Percentiles rank a stretch among this genome's conserved stretches.
Evolutionary conservation across 257 asterid species (phyloP).

Genomic region (Petunia axillaris): DNA sequence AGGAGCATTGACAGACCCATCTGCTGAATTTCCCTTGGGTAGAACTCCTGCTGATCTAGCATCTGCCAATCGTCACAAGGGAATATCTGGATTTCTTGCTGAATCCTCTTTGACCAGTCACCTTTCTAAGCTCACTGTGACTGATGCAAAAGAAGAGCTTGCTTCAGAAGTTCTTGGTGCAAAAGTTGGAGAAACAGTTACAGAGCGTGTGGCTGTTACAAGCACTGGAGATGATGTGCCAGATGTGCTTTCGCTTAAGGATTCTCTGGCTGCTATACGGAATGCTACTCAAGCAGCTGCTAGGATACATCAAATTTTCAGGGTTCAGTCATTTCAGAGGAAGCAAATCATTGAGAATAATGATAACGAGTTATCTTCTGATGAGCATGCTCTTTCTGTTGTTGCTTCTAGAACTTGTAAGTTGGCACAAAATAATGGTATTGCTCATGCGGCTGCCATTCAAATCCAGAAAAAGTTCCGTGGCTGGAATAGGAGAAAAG

Average conservation of each 20-base stretch:
- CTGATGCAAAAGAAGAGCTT: conserved; percentile 52
- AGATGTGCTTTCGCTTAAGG: conserved; percentile 74
- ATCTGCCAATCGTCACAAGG: conserved; percentile 87
- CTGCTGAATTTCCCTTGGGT: conserved; percentile 65
- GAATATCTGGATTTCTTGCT: conserved; percentile 92
- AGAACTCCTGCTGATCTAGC: conserved; percentile 94
- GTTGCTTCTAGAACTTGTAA: conserved; percentile 61
- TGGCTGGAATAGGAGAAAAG: conserved; percentile 89
- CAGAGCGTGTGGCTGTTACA: conserved; percentile 79
- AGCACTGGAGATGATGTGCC: conserved; percentile 66
- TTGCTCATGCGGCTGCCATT: conserved; percentile 75
- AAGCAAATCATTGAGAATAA: conserved; percentile 58
- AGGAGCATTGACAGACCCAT: conserved; percentile 83
- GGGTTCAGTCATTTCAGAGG: conserved; percentile 88
- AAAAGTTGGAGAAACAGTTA: conserved; percentile 58
- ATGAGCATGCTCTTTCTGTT: conserved; percentile 65
- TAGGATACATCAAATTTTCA: conserved; percentile 82
- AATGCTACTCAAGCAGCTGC: conserved; percentile 97
- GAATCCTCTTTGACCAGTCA: conserved; percentile 75
- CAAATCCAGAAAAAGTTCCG: conserved; percentile 92
- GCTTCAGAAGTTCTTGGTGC: conserved; percentile 44
- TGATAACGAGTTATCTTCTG: conserved; percentile 47
- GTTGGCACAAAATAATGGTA: conserved; percentile 54
- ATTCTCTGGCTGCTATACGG: conserved; percentile 89
- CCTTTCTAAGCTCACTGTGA: conserved; percentile 63